These are phyloP conservation scores for Vigna mungo DNA, from an alignment of 306 rosid genomes.

Conservation along the genomic window DNA sequence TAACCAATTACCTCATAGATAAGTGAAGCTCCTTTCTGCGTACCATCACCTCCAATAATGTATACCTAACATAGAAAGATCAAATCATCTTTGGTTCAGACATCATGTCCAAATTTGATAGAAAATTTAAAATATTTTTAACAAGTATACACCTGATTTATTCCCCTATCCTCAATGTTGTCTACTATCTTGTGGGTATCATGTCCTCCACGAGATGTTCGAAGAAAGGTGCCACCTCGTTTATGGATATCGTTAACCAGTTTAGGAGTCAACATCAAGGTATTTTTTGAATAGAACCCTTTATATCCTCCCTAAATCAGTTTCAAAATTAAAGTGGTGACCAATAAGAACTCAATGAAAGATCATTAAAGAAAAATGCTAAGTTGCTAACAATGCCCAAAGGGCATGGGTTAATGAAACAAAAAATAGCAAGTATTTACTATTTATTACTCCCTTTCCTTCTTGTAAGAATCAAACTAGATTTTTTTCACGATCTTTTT, in stretches of 20 bases:
- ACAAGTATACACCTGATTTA: slow-evolving; percentile 76
- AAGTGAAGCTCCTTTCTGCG: slow-evolving; percentile 88
- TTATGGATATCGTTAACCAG: slow-evolving; percentile 86
- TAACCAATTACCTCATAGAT: slow-evolving; percentile 74
- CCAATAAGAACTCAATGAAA: slow-evolving; percentile 29
- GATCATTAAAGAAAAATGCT: not conserved
- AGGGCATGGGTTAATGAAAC: not conserved
- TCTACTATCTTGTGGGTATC: slow-evolving; percentile 95
- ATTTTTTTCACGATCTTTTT: not conserved
- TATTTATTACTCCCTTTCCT: not conserved
- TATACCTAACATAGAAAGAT: slow-evolving; percentile 65
- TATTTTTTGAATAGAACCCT: slow-evolving; percentile 92
- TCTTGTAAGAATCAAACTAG: not conserved
- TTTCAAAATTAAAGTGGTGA: slow-evolving; percentile 39
- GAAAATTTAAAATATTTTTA: not conserved
- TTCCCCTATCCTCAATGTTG: slow-evolving; percentile 87
- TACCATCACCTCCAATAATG: slow-evolving; percentile 97
- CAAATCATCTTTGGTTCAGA: slow-evolving; percentile 23
- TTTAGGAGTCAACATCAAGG: slow-evolving; percentile 75
- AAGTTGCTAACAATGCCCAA: not conserved
- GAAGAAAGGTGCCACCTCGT: slow-evolving; percentile 90
- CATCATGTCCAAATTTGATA: slow-evolving; percentile 6
- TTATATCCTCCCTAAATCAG: slow-evolving; percentile 81
- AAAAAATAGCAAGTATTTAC: not conserved
- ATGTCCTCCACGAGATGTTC: slow-evolving; percentile 97